Evolutionary conservation across 2,329 filamentous ascomycete species (phyloP).

Genomic region (Chrysosphaeria jannelii): DNA sequence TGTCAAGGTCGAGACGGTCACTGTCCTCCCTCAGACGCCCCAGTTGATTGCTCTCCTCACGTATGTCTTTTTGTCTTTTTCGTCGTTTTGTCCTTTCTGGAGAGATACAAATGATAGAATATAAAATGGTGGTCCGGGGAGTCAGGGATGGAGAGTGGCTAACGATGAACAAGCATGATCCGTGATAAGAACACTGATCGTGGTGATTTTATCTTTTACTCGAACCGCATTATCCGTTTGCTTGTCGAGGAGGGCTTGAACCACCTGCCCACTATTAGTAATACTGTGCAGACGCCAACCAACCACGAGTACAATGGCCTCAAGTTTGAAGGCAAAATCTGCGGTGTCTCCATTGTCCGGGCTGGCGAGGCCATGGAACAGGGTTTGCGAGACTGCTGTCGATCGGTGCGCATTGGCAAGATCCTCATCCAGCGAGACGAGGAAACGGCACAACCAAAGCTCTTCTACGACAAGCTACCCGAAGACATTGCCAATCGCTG

Average conservation of each 20-base stretch:
- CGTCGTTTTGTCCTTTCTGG: no score
- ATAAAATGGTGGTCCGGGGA: neutral
- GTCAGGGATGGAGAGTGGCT: neutral
- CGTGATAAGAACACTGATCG: constrained; percentile 69
- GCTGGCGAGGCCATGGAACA: constrained; percentile 98
- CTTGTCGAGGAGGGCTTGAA: constrained; percentile 93
- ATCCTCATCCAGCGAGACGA: constrained; percentile 95
- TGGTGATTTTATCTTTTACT: constrained; percentile 97
- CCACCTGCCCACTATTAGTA: constrained; percentile 72
- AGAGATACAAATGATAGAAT: no score
- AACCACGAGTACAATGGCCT: constrained; percentile 71
- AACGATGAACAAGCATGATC: constrained; percentile 42
- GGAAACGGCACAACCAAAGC: constrained; percentile 67
- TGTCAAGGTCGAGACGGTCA: constrained; percentile 60
- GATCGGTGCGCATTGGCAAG: constrained; percentile 93
- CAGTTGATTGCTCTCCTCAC: constrained; percentile 92
- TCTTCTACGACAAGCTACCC: constrained; percentile 95
- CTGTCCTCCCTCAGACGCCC: constrained; percentile 71
- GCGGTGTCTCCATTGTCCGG: constrained; percentile 93
- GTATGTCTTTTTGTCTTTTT: constrained; percentile 27
- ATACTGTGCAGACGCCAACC: constrained; percentile 71
- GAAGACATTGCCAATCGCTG: constrained; percentile 78
- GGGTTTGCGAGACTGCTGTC: constrained; percentile 80
- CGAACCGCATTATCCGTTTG: constrained; percentile 87
- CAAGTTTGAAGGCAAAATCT: constrained; percentile 93